Base-by-base conservation (phyloP, 148 eudicot species). In the Pharnaceum exiguum region DNA sequence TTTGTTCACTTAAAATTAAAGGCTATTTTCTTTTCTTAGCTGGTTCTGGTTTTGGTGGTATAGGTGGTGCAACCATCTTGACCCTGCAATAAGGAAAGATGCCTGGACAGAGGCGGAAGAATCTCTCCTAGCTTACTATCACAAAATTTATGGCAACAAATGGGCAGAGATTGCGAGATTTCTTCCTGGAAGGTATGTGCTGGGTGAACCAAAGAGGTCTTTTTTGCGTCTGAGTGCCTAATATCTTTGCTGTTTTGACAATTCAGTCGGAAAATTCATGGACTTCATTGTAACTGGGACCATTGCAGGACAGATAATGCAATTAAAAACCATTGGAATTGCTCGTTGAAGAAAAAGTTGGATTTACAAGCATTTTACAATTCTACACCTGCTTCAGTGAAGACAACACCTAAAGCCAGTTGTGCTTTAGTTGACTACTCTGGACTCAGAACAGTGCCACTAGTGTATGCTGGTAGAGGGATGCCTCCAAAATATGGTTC, bases 31-130 rank as follows among this genome's bases (percentile, higher is more conserved):
- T 49, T 25, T 28, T 63, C 25, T 5, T 30, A 18, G 32, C 25
- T 13, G 36, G 7, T 57, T 5, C 22, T 9, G 13, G 26, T 52
- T 32, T 64, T 71, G n/a, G n/a, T n/a, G n/a, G n/a, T 35, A 46
- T 61, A 90, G 97, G 77, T 90, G 97, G 97, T 80, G 77, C 60
- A 90, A 90, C 59, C 97, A 90, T 74, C 70, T 90, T 30, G 80
- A 86, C 60, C 97, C 97, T 28, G 79, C 84, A 33, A 75, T 90
- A 62, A 90, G 70, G 68, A 86, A 71, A 74, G 97, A 80, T 46
- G 84, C 89, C 2, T 90, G 97, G 97, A 79, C 84, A 19, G 48
- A 72, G 57, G 84, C 74, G 59, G 97, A 90, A 71, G 95, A 86
- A 46, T 72, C 79, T 22, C 44, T 74, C 51, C 83, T 90, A 51